Conservation (phyloP, 2,329 filamentous ascomycete species). For the Apiospora kogelbergensis region DNA sequence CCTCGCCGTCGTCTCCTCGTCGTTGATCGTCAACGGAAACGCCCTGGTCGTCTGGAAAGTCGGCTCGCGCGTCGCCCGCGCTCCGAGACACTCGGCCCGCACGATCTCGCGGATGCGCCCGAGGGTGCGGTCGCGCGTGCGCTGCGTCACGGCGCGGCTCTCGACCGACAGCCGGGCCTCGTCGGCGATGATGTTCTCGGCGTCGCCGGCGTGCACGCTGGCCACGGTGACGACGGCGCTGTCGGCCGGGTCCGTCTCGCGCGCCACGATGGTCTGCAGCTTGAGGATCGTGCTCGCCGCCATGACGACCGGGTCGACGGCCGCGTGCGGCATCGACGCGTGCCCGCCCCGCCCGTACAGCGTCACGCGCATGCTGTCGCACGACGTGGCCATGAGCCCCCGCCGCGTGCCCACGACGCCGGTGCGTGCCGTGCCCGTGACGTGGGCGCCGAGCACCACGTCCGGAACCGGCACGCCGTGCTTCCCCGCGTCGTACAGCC, state of each 20-base stretch:
- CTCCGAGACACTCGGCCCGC: not conserved
- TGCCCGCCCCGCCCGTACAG: not conserved
- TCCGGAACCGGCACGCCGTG: slow-evolving; percentile 32
- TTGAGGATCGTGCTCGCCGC: not conserved
- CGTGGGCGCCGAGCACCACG: slow-evolving; percentile 37
- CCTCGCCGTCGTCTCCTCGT: not conserved
- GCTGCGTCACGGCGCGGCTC: not conserved
- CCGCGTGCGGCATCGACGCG: slow-evolving; percentile 5
- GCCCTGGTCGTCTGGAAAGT: not conserved
- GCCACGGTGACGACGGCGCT: slow-evolving; percentile 5
- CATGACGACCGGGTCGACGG: not conserved
- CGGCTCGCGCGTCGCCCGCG: slow-evolving; percentile 1
- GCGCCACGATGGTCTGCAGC: not conserved
- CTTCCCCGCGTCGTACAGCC: slow-evolving; percentile 27
- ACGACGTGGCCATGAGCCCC: slow-evolving; percentile 18
- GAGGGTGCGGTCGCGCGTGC: not conserved
- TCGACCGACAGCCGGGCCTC: not conserved
- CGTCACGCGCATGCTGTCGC: slow-evolving; percentile 1
- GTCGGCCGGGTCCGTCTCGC: slow-evolving; percentile 8
- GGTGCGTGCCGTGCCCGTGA: slow-evolving; percentile 26
- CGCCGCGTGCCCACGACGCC: slow-evolving; percentile 29
- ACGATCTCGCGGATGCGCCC: not conserved
- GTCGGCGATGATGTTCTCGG: slow-evolving; percentile 9
- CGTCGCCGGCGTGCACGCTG: slow-evolving; percentile 1
- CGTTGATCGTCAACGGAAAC: slow-evolving; percentile 8